Evolutionary conservation across 345 rosid species (phyloP).

Genomic region (Reutealis trisperma): DNA sequence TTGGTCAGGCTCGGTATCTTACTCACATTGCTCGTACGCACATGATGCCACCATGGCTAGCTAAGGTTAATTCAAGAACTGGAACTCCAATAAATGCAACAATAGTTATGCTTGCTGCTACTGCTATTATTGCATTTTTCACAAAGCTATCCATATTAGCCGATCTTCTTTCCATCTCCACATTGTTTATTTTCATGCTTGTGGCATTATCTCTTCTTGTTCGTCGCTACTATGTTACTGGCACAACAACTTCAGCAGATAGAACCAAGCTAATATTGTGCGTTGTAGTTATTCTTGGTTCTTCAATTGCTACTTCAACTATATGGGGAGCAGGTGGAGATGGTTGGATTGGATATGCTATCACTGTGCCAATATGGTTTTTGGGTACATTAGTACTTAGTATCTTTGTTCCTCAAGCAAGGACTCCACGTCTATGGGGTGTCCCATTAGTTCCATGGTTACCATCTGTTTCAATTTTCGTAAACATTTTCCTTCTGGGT

Average conservation of each 20-base stretch:
- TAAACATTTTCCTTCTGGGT: slow-evolving; percentile 77
- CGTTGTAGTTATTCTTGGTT: slow-evolving; percentile 45
- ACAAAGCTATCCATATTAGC: slow-evolving; percentile 53
- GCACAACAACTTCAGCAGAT: slow-evolving; percentile 44
- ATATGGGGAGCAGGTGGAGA: slow-evolving; percentile 50
- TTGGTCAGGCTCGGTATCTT: slow-evolving; percentile 66
- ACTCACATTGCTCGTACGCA: slow-evolving; percentile 70
- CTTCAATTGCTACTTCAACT: slow-evolving; percentile 46
- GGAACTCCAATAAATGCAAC: slow-evolving; percentile 64
- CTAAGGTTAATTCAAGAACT: slow-evolving; percentile 46
- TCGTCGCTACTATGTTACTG: slow-evolving; percentile 67
- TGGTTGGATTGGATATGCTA: slow-evolving; percentile 59
- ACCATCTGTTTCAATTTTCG: slow-evolving; percentile 70
- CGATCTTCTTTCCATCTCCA: slow-evolving; percentile 59
- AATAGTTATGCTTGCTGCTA: slow-evolving; percentile 47
- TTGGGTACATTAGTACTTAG: slow-evolving; percentile 42
- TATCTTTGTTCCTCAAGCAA: slow-evolving; percentile 63
- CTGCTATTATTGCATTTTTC: slow-evolving; percentile 53
- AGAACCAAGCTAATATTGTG: slow-evolving; percentile 47
- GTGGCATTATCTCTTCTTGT: slow-evolving; percentile 76
- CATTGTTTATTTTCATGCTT: slow-evolving; percentile 77
- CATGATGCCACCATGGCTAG: slow-evolving; percentile 63
- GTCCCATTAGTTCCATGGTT: slow-evolving; percentile 88
- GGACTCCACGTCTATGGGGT: slow-evolving; percentile 76
- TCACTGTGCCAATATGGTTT: slow-evolving; percentile 64